phyloP scores from a whole-genome alignment of 345 rosid species.

The Citrus inodora region DNA sequence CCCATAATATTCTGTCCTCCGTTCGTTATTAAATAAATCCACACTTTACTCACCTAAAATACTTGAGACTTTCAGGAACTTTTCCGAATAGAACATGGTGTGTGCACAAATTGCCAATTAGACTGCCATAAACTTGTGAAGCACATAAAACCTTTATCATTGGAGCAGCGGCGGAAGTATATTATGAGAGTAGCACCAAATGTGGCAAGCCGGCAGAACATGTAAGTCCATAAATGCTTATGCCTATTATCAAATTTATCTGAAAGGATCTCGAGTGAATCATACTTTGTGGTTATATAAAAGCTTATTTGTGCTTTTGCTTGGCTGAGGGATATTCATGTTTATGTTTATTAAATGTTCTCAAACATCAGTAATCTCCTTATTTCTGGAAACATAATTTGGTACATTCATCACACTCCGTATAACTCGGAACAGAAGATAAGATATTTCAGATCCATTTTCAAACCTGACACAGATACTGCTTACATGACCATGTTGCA shows the following conservation, averaged over 20 bases:
- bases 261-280: background rate
- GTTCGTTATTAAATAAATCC: background rate
- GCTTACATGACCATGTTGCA: background rate
- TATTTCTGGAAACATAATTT: background rate
- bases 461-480: background rate
- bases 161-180: constrained; percentile 56
- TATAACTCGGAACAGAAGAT: background rate
- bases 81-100: constrained; percentile 77
- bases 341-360: background rate
- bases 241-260: constrained; percentile 2
- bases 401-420: constrained; percentile 4
- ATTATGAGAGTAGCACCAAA: constrained; percentile 63
- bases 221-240: constrained; percentile 46
- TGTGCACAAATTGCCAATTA: constrained; percentile 76
- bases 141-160: constrained; percentile 60
- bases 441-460: background rate
- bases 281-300: background rate
- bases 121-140: constrained; percentile 86
- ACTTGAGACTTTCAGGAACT: constrained; percentile 60
- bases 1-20: background rate
- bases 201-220: constrained; percentile 52
- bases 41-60: background rate
- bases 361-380: background rate
- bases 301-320: background rate
- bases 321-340: background rate